Evolutionary conservation across 2,329 filamentous ascomycete genomes (phyloP).

Genomic region (Aspergillus sp.): DNA sequence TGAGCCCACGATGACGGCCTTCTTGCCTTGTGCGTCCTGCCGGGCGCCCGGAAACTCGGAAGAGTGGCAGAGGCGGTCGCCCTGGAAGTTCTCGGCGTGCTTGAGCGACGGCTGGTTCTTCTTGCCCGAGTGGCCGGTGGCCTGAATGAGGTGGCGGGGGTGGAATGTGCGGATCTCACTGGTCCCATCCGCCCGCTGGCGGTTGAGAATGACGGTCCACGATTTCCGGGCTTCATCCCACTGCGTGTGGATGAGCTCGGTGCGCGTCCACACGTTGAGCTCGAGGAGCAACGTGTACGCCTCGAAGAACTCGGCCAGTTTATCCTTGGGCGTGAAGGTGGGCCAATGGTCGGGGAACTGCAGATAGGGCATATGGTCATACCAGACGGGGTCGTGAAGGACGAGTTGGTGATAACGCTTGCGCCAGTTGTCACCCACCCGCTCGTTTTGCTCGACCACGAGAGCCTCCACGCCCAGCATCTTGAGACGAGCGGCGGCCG

Average conservation of each 20-base stretch:
- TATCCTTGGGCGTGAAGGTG: conserved; percentile 24
- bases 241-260: conserved; percentile 14
- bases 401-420: conserved; percentile 27
- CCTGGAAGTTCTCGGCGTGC: conserved; percentile 18
- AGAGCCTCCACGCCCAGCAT: conserved; percentile 19
- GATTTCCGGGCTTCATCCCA: conserved; percentile 9
- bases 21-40: conserved; percentile 19
- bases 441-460: conserved; percentile 22
- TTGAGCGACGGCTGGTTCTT: conserved; percentile 24
- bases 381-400: conserved; percentile 25
- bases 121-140: conserved; percentile 17
- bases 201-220: conserved; percentile 15
- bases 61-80: conserved; percentile 16
- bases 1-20: conserved; percentile 22
- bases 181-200: not conserved
- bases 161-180: conserved; percentile 15
- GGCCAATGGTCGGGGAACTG: conserved; percentile 25
- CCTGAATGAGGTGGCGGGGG: conserved; percentile 19
- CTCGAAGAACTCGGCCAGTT: conserved; percentile 22
- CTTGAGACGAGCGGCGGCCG: conserved; percentile 17
- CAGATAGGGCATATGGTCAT: conserved; percentile 23
- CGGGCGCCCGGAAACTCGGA: conserved; percentile 13
- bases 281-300: conserved; percentile 22
- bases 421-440: conserved; percentile 23
- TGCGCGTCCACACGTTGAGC: conserved; percentile 20